Conservation (phyloP, 495 filamentous ascomycete species). For the Collariella sp. region DNA sequence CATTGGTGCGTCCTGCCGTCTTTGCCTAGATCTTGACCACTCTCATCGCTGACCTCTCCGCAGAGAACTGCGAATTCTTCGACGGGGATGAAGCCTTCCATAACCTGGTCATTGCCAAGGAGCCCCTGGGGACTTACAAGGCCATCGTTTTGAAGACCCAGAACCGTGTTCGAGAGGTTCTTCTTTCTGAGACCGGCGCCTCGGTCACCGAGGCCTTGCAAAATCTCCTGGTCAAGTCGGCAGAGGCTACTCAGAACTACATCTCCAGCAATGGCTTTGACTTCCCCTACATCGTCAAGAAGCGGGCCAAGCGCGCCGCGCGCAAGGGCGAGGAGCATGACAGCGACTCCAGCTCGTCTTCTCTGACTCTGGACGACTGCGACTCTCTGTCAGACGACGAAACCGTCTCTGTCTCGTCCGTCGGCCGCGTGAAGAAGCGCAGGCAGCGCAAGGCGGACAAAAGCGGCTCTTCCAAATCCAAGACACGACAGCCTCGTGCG, state of each 20-base stretch:
- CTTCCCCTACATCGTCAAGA: constrained; percentile 13
- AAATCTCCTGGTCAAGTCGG: constrained; percentile 29
- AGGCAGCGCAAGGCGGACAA: not conserved
- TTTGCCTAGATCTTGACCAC: not conserved
- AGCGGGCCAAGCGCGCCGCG: not conserved
- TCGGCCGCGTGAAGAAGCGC: constrained; percentile 1
- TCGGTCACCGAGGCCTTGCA: constrained; percentile 18
- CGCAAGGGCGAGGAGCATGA: constrained; percentile 15
- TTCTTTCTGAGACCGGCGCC: constrained; percentile 24
- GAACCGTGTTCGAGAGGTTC: constrained; percentile 20
- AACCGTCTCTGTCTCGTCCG: constrained; percentile 16
- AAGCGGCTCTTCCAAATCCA: not conserved
- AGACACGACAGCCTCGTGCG: constrained; percentile 12
- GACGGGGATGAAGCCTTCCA: too few relatives aligned
- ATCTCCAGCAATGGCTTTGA: constrained; percentile 31
- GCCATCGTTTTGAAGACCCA: constrained; percentile 27
- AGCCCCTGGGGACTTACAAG: constrained; percentile 25
- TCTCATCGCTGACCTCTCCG: not conserved
- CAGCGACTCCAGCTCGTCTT: constrained; percentile 22
- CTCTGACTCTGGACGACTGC: constrained; percentile 23
- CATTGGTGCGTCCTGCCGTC: constrained; percentile 15
- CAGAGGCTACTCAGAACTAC: constrained; percentile 32
- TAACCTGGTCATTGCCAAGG: constrained; percentile 30
- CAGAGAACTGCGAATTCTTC: constrained; percentile 38
- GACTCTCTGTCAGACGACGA: constrained; percentile 29